Evolutionary conservation across 805 yeast genomes (phyloP).

Genomic region (Cyberlindnera mississippiensis): DNA sequence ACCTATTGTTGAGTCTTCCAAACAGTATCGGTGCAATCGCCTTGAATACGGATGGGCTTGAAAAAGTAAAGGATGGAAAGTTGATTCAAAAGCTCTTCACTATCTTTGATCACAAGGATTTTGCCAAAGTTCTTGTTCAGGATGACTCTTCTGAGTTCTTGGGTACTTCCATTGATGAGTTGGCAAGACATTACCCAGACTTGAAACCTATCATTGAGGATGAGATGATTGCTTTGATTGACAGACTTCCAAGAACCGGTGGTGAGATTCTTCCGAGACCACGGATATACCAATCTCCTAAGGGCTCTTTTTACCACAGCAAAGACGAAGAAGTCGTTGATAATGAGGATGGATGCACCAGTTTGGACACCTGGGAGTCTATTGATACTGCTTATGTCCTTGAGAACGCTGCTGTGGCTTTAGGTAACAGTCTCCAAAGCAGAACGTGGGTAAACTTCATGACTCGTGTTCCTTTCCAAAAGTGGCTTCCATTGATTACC

Average conservation of each 20-base stretch:
- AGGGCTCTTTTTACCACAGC: slow-evolving; percentile 39
- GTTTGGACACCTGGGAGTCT: slow-evolving; percentile 51
- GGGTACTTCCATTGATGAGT: slow-evolving; percentile 72
- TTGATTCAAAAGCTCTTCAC: slow-evolving; percentile 44
- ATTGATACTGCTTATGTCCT: slow-evolving; percentile 40
- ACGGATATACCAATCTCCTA: slow-evolving; percentile 40
- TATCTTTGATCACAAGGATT: slow-evolving; percentile 44
- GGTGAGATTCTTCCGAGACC: slow-evolving; percentile 35
- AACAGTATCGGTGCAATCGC: slow-evolving; percentile 82
- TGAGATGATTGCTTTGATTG: slow-evolving; percentile 43
- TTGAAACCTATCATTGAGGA: slow-evolving; percentile 55
- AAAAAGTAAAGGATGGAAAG: slow-evolving; percentile 42
- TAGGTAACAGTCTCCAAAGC: slow-evolving; percentile 45
- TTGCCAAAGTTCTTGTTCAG: slow-evolving; percentile 50
- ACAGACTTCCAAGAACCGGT: slow-evolving; percentile 39
- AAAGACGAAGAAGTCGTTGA: slow-evolving; percentile 39
- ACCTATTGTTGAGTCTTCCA: slow-evolving; percentile 57
- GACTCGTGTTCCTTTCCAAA: slow-evolving; percentile 35
- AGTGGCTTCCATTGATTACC: slow-evolving; percentile 46
- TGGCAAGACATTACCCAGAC: slow-evolving; percentile 78
- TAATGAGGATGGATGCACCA: slow-evolving; percentile 37
- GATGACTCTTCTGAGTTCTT: slow-evolving; percentile 51
- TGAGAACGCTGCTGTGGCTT: slow-evolving; percentile 44
- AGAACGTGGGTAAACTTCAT: slow-evolving; percentile 27
- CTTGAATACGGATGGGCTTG: slow-evolving; percentile 68